These are phyloP conservation scores for Keithomyces neogunnii DNA, from an alignment of 2,329 filamentous ascomycete genomes.

Conservation along the genomic window DNA sequence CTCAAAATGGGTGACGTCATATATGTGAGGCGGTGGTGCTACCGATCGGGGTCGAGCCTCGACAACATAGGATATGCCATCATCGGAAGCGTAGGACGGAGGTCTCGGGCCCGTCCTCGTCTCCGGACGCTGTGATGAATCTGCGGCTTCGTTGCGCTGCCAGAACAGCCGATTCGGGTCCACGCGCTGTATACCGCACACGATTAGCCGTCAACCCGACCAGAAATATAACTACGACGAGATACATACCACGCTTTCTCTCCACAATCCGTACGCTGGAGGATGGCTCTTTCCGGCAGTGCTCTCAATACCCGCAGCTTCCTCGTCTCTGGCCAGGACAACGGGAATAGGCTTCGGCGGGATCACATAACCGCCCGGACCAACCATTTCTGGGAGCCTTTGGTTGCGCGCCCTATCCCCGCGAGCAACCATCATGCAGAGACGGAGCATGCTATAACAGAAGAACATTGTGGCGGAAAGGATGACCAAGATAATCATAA, in stretches of 20 bases:
- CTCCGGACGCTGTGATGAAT: conserved; percentile 14
- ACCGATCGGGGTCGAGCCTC: conserved; percentile 54
- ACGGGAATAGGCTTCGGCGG: conserved; percentile 70
- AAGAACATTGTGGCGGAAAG: conserved; percentile 70
- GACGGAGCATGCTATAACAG: conserved; percentile 66
- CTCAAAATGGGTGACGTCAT: background rate
- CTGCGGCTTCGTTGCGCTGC: conserved; percentile 52
- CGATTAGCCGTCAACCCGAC: background rate
- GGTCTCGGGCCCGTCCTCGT: conserved; percentile 40
- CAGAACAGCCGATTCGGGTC: conserved; percentile 77
- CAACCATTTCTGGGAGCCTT: conserved; percentile 34
- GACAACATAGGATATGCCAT: conserved; percentile 64
- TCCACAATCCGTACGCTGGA: conserved; percentile 80
- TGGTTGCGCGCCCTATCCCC: conserved; percentile 24
- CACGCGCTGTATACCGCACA: conserved; percentile 44
- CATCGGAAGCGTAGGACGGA: conserved; percentile 69
- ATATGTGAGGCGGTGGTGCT: conserved; percentile 37
- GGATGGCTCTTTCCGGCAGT: conserved; percentile 54
- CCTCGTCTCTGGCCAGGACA: conserved; percentile 65
- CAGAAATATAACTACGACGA: background rate
- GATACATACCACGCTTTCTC: conserved; percentile 66
- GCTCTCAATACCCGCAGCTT: conserved; percentile 48
- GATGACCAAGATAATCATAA: conserved; percentile 72
- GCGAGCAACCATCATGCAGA: conserved; percentile 57
- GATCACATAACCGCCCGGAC: conserved; percentile 57